Conservation (phyloP, 2,329 filamentous ascomycete species). For the Alternaria brassicicola region DNA sequence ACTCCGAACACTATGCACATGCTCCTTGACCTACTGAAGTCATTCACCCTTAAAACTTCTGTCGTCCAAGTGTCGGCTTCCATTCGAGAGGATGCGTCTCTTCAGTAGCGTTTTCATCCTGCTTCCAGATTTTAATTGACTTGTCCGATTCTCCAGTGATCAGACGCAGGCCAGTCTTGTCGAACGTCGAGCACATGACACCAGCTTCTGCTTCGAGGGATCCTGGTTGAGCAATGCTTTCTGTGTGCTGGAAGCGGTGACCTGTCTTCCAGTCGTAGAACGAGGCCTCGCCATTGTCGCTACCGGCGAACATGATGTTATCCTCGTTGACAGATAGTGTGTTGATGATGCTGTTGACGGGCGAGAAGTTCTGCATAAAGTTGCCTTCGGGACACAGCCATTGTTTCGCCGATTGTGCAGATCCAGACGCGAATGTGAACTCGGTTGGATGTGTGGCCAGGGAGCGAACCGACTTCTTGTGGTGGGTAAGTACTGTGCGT, state of each 20-base stretch:
- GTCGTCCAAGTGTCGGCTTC: conserved; percentile 79
- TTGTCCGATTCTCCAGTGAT: conserved; percentile 97
- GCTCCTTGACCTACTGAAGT: neutral
- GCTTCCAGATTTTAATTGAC: conserved; percentile 92
- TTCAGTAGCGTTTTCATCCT: conserved; percentile 86
- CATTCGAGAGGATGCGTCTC: conserved; percentile 92
- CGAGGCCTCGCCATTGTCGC: conserved; percentile 92
- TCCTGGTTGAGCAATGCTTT: conserved; percentile 92
- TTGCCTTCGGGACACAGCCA: conserved; percentile 98
- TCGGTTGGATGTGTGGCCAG: conserved; percentile 86
- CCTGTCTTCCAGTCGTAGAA: conserved; percentile 99
- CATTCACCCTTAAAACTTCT: conserved; percentile 61
- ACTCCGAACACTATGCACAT: conserved; percentile 6
- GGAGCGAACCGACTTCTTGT: conserved; percentile 94
- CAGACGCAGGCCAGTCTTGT: conserved; percentile 83
- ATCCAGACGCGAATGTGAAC: conserved; percentile 94
- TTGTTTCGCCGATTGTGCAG: conserved; percentile 94
- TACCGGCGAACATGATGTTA: conserved; percentile 92
- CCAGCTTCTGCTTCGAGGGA: conserved; percentile 93
- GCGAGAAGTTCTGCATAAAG: conserved; percentile 99
- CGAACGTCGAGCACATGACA: conserved; percentile 92
- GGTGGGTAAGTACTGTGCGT: conserved; percentile 94
- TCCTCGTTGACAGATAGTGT: conserved; percentile 91
- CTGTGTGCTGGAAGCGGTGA: conserved; percentile 84
- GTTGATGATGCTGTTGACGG: conserved; percentile 96